Base-by-base conservation (phyloP, 148 eudicot genomes). In the Drosera capensis region DNA sequence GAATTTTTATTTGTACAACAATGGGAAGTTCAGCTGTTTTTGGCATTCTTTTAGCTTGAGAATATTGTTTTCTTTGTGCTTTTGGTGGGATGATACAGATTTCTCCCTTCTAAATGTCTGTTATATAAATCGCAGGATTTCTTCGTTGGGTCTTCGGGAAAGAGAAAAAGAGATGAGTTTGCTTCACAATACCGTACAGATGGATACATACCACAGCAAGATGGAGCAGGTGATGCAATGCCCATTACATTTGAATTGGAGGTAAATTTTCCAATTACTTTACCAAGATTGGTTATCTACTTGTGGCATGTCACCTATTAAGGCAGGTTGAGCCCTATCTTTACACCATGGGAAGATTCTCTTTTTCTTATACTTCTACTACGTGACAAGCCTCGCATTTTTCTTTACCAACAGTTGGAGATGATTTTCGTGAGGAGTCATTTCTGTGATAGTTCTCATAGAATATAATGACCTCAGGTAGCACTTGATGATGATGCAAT, bases 151-250 rank as follows among this genome's bases (percentile, higher is more conserved):
- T 51, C 94, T 30, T 40, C 79, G 53, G 94, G 82, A 43, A 84
- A 84, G 59, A 75, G 90, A 15, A 84, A 76, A 49, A 79, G 88
- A 25, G 94, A 76, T 24, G 88, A 80, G 11, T 46, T 71, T 43
- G 65, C 81, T 41, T 51, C 78, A 46, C 85, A 60, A 21, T 65
- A 68, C 62, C 71, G 30, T 50, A 45, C 53, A 29, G 71, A 75
- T 52, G 79, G 88, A 39, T 80, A 64, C 68, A 84, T 84, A 56
- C 85, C 90, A n/a, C 94, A 84, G 62, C 79, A 63, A 62, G 94
- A 84, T 71, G 94, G 94, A 52, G 72, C 88, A 68, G 79, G 66
- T 38, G 94, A 73, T 68, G 43, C 22, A 8, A 17, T 41, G 20
- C 36, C 61, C 5, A 63, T 59, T 57, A 43, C 56, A 25, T 60